These are phyloP conservation scores for Mycena leptocephala DNA, from an alignment of 768 basidiomycete genomes.

Conservation along the genomic window DNA sequence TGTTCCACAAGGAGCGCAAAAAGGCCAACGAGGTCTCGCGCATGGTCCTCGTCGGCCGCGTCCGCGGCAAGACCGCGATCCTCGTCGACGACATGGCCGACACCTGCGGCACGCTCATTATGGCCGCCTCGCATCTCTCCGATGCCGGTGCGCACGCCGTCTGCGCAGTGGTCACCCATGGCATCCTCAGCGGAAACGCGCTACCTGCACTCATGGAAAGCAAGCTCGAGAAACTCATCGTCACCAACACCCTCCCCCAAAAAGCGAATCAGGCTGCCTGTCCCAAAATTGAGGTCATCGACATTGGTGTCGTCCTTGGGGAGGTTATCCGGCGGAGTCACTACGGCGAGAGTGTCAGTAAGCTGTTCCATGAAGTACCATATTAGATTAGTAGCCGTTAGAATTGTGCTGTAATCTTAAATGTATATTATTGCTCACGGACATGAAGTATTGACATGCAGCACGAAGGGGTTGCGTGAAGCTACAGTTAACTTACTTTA, in stretches of 20 bases:
- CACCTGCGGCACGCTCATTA: constrained; percentile 93
- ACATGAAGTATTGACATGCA: not conserved
- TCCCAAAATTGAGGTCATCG: constrained; percentile 91
- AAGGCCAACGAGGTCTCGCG: constrained; percentile 95
- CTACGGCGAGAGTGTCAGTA: constrained; percentile 93
- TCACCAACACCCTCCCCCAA: constrained; percentile 98
- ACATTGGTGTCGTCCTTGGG: constrained; percentile 92
- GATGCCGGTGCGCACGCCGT: constrained; percentile 92
- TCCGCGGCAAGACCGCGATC: constrained; percentile 93
- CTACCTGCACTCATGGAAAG: constrained; percentile 82
- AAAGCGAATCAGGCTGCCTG: constrained; percentile 79
- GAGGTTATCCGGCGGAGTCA: constrained; percentile 92
- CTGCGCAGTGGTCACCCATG: constrained; percentile 96
- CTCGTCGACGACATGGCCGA: constrained; percentile 99
- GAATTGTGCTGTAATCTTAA: not conserved
- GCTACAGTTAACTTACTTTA: constrained; percentile 30
- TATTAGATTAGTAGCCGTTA: constrained; percentile 65
- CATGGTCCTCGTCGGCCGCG: constrained; percentile 96
- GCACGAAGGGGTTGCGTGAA: not conserved
- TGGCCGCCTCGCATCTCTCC: constrained; percentile 90
- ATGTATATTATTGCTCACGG: not conserved
- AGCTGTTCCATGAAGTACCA: constrained; percentile 91
- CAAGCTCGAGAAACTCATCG: constrained; percentile 92
- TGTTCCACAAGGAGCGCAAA: constrained; percentile 99
- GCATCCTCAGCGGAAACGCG: constrained; percentile 93